Base-by-base conservation (phyloP, 805 yeast species). In the Saturnispora gosingensis region DNA sequence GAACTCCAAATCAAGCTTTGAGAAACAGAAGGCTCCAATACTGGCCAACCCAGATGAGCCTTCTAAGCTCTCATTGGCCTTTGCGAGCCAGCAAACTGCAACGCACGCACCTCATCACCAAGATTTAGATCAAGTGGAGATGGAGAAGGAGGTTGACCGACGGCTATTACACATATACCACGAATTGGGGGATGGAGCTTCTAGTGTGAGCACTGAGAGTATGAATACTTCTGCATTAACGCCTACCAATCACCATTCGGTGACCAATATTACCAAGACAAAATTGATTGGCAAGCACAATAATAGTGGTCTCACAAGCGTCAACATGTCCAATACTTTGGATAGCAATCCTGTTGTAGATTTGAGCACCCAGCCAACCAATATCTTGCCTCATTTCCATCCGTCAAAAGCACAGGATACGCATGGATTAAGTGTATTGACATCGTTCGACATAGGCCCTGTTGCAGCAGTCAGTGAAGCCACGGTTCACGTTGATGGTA, bases 41-140 rank as follows among this genome's bases (percentile, higher is more conserved):
- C 22, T 27, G 13, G 22, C 66, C 62, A 58, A 11, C 15, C 46
- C 25, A 6, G 49, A 48, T 7, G 50, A 45, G 7, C 43, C 48
- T 9, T 64, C 68, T 5, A 65, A 65, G 48, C 53, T 65, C 13
- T 65, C 69, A 8, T 47, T 65, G 38, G 69, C 67, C 16, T 53
- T 65, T 45, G 32, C 32, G 54, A 38, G 42, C 22, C 42, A 38
- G 60, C 38, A 53, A 57, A 20, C 65, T 45, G 13, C 47, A 16
- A 28, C 16, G 5, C 44, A 40, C 13, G 44, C 25, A 24, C 36
- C 46, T 43, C 25, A 18, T 13, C 16, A 9, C 11, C 35, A 61
- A 43, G 59, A 61, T 32, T 52, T 57, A 30, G 65, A 60, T 30
- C 63, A 58, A 24, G 58, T 55, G 32, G 59, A 56, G 25, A 61